Conservation (phyloP, 2,329 filamentous ascomycete genomes). For the Ploettnerulaceae sp. region DNA sequence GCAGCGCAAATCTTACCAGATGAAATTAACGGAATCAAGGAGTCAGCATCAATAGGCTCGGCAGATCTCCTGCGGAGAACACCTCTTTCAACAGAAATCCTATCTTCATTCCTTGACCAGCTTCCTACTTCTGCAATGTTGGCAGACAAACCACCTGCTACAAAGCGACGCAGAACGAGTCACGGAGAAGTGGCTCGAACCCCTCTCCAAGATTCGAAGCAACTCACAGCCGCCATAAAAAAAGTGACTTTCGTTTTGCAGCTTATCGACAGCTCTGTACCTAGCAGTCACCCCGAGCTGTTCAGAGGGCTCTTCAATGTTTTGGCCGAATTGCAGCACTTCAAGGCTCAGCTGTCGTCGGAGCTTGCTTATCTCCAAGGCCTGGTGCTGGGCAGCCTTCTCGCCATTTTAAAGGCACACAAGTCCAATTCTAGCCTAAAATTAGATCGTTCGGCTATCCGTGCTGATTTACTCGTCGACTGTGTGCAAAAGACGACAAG, state of each 20-base stretch:
- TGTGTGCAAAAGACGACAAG: conserved; percentile 89
- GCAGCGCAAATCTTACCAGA: conserved; percentile 45
- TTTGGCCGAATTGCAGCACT: conserved; percentile 81
- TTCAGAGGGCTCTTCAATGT: conserved; percentile 76
- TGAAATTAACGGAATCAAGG: conserved; percentile 29
- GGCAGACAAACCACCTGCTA: conserved; percentile 64
- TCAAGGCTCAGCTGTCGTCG: conserved; percentile 74
- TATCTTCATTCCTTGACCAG: conserved; percentile 67
- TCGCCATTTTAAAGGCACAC: conserved; percentile 77
- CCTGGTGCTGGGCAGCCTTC: conserved; percentile 73
- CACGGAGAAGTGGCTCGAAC: conserved; percentile 61
- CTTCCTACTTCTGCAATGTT: conserved; percentile 70
- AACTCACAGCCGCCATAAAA: conserved; percentile 63
- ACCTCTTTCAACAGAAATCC: conserved; percentile 66
- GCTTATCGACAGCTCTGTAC: conserved; percentile 74
- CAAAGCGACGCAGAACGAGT: conserved; percentile 76
- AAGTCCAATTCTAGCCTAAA: conserved; percentile 56
- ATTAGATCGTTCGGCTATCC: conserved; percentile 73
- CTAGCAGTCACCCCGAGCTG: conserved; percentile 69
- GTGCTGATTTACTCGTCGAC: conserved; percentile 87
- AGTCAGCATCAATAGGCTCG: conserved; percentile 52
- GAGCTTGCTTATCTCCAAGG: conserved; percentile 89
- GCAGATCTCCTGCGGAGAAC: conserved; percentile 69
- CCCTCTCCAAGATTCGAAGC: conserved; percentile 57
- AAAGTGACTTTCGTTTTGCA: conserved; percentile 85